Evolutionary conservation across 1,284 basidiomycete genomes (phyloP).

Genomic region (Cryptococcus floricola): DNA sequence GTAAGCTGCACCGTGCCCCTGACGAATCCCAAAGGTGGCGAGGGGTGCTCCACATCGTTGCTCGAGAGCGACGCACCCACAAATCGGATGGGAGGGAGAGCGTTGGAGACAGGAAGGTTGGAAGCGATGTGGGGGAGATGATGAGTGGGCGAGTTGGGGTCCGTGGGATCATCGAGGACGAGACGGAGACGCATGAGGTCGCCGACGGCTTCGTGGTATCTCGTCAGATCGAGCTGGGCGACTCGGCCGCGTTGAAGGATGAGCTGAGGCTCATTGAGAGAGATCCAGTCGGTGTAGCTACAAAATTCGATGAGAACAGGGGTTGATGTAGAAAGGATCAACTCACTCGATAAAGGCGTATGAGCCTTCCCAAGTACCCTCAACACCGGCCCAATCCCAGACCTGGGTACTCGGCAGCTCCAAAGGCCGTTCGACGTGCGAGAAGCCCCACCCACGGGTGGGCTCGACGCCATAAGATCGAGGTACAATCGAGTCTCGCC

Average conservation of each 20-base stretch:
- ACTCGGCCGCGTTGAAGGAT: constrained; percentile 11
- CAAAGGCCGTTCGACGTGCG: constrained; percentile 21
- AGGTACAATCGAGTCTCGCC: constrained; percentile 26
- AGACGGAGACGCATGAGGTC: constrained; percentile 37
- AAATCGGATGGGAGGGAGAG: constrained; percentile 38
- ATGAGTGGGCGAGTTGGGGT: neutral
- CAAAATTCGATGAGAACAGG: neutral
- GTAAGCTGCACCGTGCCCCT: constrained; percentile 40
- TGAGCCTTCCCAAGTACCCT: constrained; percentile 37
- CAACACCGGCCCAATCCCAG: constrained; percentile 43
- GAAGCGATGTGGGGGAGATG: constrained; percentile 21
- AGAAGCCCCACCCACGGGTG: constrained; percentile 27
- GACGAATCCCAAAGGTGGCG: constrained; percentile 16
- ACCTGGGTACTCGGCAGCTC: constrained; percentile 20
- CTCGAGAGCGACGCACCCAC: constrained; percentile 21
- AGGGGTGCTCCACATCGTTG: neutral
- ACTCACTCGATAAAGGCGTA: constrained; percentile 47
- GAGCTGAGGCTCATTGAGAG: constrained; percentile 34
- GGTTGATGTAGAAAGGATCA: neutral
- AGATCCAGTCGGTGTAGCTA: constrained; percentile 43
- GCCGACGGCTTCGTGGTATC: constrained; percentile 40
- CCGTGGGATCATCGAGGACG: constrained; percentile 8
- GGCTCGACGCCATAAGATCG: constrained; percentile 30
- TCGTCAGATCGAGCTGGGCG: constrained; percentile 27
- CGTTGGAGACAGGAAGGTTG: constrained; percentile 23